phyloP scores from a whole-genome alignment of 768 basidiomycete genomes.

The Tulasnella sp. region DNA sequence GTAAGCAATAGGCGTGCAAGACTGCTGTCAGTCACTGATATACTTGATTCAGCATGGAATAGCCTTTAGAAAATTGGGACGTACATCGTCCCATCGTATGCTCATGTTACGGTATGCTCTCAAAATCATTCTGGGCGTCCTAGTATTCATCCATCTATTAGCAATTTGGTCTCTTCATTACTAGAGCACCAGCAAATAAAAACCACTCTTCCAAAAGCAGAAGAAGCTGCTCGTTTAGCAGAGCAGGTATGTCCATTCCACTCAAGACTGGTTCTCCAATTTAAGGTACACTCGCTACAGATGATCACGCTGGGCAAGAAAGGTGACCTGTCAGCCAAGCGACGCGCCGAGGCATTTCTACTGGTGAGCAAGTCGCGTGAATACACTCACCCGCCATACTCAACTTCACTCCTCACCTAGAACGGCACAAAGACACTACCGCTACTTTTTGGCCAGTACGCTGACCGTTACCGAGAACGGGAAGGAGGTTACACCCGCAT shows the following conservation, averaged over 20 bases:
- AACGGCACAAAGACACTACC: constrained; percentile 49
- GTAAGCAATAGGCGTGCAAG: background rate
- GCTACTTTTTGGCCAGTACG: constrained; percentile 73
- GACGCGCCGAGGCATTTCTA: constrained; percentile 65
- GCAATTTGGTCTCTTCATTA: constrained; percentile 87
- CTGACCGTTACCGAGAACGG: constrained; percentile 63
- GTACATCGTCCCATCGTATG: constrained; percentile 83
- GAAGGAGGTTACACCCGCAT: constrained; percentile 94
- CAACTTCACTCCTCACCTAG: constrained; percentile 14
- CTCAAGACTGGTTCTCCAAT: background rate
- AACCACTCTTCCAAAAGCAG: constrained; percentile 91
- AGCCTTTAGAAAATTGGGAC: constrained; percentile 81
- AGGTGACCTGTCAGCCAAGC: constrained; percentile 53
- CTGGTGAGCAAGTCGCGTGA: constrained; percentile 29
- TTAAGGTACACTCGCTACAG: constrained; percentile 29
- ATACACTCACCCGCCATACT: background rate
- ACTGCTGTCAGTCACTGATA: background rate
- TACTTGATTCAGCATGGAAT: constrained; percentile 80
- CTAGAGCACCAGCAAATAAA: constrained; percentile 92
- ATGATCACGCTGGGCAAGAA: constrained; percentile 89
- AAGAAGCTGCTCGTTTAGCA: constrained; percentile 78
- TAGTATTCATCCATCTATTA: constrained; percentile 24
- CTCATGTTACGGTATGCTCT: constrained; percentile 71
- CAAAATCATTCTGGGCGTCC: background rate
- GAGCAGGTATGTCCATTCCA: constrained; percentile 55